Percentiles rank a stretch among this genome's conserved stretches.
Conservation (phyloP, 2,329 filamentous ascomycete genomes). For the Venturia effusa region DNA sequence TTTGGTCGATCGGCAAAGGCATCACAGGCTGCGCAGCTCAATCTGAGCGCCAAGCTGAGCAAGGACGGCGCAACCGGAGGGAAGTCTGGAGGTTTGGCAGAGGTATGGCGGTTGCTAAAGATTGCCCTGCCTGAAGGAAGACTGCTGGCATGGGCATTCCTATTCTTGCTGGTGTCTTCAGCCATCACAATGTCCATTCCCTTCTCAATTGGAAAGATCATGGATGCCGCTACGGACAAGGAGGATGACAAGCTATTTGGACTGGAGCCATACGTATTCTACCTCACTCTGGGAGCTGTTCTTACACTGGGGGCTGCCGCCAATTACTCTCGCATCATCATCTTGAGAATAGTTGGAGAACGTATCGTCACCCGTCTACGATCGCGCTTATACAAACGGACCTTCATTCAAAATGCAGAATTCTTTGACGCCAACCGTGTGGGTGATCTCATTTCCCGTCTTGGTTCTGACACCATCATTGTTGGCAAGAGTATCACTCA, state of each 20-base stretch:
- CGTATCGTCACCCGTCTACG: constrained; percentile 83
- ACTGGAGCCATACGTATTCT: constrained; percentile 77
- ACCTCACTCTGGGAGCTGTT: constrained; percentile 61
- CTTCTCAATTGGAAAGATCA: constrained; percentile 89
- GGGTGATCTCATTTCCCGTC: constrained; percentile 87
- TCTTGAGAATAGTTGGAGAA: constrained; percentile 89
- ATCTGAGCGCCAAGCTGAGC: constrained; percentile 75
- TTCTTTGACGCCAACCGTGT: constrained; percentile 98
- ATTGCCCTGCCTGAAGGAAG: constrained; percentile 78
- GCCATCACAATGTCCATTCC: constrained; percentile 92
- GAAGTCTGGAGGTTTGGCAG: constrained; percentile 50
- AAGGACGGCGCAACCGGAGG: constrained; percentile 55
- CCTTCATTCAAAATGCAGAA: constrained; percentile 94
- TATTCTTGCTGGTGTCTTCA: constrained; percentile 80
- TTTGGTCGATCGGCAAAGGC: constrained; percentile 75
- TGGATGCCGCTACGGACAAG: constrained; percentile 78
- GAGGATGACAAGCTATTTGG: constrained; percentile 65
- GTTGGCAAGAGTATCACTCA: constrained; percentile 98
- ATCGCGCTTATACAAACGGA: constrained; percentile 80
- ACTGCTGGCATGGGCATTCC: constrained; percentile 70
- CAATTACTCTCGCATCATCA: constrained; percentile 89
- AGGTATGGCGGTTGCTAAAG: constrained; percentile 79
- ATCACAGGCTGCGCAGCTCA: constrained; percentile 75
- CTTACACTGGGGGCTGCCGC: constrained; percentile 75
- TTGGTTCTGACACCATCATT: constrained; percentile 93